Evolutionary conservation across 2,329 filamentous ascomycete genomes (phyloP), one percentile per base, ranked within the genome.

Genomic region (Clonostachys chloroleuca): DNA sequence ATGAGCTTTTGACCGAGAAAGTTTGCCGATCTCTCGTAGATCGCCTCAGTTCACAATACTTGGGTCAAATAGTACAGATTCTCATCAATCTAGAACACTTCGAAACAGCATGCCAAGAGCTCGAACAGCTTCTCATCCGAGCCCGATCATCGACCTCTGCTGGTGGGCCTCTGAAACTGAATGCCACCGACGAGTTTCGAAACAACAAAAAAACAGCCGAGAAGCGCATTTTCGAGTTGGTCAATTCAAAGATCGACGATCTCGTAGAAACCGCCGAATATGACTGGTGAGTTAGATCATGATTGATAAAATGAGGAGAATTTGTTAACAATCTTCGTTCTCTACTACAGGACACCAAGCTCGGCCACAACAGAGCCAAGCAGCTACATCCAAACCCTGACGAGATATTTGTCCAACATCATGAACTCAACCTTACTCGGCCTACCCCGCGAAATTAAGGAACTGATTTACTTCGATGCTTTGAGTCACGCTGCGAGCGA

Each of bases 161-260:
- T 3, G 88, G 89, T 4, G 90, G 89, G 0, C 87, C 90, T 0
- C 81, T 96, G 47, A 82, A 84, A 5, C 75, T 97, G 6, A 80
- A 79, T 24, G 94, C 95, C 0, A 97, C 94, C 0, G 86, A 90
- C 54, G 81, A 89, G 50, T 99, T 99, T 65, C 80, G 84, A 39
- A 84, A 80, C 58, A 92, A 95, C 62, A 96, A 96, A 69, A 96
- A 97, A 70, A 91, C 87, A 2, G 94, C 94, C 0, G 92, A 96
- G 62, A 96, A 96, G 69, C 87, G 95, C 34, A 97, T 99, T 49
- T 99, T 99, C 61, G 95, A 99, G 68, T 80, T 99, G 1, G 94
- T 99, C 52, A 97, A 99, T 69, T 95, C 89, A 48, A 99, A 99
- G 72, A 97, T 99, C 57, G 92, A 97, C 60, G 94, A 99, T 62